Base-by-base conservation (phyloP, 352 stramenopile genomes). In the Elongisporangium anandrum region DNA sequence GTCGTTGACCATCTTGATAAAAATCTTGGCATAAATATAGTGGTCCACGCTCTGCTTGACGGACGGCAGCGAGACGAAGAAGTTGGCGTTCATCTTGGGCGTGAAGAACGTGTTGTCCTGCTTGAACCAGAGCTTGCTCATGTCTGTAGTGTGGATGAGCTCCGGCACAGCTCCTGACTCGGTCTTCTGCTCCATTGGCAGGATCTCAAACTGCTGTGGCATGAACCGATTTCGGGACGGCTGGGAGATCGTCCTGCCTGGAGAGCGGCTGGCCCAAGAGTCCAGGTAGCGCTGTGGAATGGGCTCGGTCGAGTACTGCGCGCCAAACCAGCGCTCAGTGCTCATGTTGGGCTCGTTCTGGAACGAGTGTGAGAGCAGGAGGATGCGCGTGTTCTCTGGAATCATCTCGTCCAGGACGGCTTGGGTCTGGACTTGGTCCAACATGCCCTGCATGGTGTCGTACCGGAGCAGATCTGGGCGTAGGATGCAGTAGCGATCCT, bases 121-220 rank as follows among this genome's bases (percentile, higher is more conserved):
- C 22, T 91, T 87, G 73, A 82, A 94, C 80, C 85, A 94, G 23
- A 94, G 70, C 59, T 88, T 81, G 54, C 69, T 84, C 57, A 69
- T 67, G 9, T 20, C 38, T 2, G 72, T 81, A 24, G 59, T 62
- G 41, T 63, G 49, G 12, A 77, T 66, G 3, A 88, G 60, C 22
- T 74, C 45, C 0, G 78, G 77, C 49, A 70, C 68, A 29, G 54
- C 55, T 24, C 73, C 53, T 7, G 3, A 56, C 3, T 64, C 54
- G 13, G 2, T 12, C 52, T 50, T 52, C 22, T 7, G 24, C 1
- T 56, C 47, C 1, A 70, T 26, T 0, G 69, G 68, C 2, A 92
- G 50, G 20, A 95, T 45, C 0, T 64, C 73, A 19, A 95, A 85
- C 15, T 78, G 52, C 24, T 70, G 68, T 15, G 86, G 74, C 66